phyloP scores from a whole-genome alignment of 2,329 filamentous ascomycete species.

The Dothistroma pini region DNA sequence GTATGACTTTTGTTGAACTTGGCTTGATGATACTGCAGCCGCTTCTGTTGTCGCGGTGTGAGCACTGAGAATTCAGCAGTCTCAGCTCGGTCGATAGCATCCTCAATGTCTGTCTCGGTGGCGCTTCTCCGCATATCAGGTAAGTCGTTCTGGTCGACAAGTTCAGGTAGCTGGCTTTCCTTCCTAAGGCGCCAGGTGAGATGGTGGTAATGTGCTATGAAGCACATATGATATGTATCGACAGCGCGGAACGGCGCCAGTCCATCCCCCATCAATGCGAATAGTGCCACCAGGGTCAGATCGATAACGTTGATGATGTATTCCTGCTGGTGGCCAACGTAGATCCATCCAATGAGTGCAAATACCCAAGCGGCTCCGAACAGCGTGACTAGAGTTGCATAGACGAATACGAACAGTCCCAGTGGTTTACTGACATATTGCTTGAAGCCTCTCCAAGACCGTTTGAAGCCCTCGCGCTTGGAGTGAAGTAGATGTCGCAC shows the following conservation, averaged over 20 bases:
- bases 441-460: constrained; percentile 72
- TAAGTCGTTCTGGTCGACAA: constrained; percentile 67
- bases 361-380: constrained; percentile 87
- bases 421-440: constrained; percentile 72
- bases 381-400: constrained; percentile 75
- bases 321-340: constrained; percentile 67
- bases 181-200: constrained; percentile 62
- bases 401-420: constrained; percentile 79
- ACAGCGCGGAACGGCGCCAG: constrained; percentile 68
- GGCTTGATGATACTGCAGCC: constrained; percentile 69
- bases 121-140: constrained; percentile 42
- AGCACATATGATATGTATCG: constrained; percentile 86
- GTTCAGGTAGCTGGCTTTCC: constrained; percentile 56
- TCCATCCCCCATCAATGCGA: constrained; percentile 60
- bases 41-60: constrained; percentile 61
- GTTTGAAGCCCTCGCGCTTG: constrained; percentile 72
- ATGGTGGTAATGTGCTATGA: constrained; percentile 68
- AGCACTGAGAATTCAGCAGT: constrained; percentile 58
- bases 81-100: constrained; percentile 46
- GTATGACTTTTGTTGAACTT: constrained; percentile 81
- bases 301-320: constrained; percentile 56
- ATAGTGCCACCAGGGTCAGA: constrained; percentile 58
- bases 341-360: constrained; percentile 86
- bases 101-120: constrained; percentile 30
- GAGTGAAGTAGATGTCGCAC: constrained; percentile 87